Evolutionary conservation across 352 stramenopile species (phyloP).

Genomic region (Peronospora farinosa): DNA sequence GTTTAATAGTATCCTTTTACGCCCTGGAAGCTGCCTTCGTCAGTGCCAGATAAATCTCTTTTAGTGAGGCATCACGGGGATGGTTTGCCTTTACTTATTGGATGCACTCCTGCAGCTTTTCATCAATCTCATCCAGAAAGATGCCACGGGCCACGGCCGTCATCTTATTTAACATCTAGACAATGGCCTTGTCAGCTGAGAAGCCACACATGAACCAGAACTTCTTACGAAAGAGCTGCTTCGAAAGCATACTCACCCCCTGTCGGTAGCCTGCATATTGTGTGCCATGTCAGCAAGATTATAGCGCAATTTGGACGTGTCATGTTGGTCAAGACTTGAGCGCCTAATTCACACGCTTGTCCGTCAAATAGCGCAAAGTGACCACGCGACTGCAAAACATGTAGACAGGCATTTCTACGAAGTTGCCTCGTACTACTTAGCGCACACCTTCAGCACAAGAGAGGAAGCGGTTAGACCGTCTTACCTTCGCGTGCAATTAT

Average conservation of each 20-base stretch:
- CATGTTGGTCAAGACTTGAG: constrained; percentile 88
- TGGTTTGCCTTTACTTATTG: constrained; percentile 93
- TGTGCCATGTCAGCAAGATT: constrained; percentile 96
- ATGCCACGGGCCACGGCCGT: constrained; percentile 25
- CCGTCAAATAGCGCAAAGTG: constrained; percentile 44
- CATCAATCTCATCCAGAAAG: constrained; percentile 21
- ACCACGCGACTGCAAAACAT: constrained; percentile 12
- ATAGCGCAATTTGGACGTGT: constrained; percentile 89
- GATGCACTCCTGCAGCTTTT: constrained; percentile 42
- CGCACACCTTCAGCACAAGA: too few relatives aligned
- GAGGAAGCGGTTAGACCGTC: too few relatives aligned
- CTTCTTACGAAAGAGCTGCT: constrained; percentile 88
- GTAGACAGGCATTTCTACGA: too few relatives aligned
- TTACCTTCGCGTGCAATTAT: too few relatives aligned
- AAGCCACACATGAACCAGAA: too few relatives aligned
- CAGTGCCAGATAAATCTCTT: constrained; percentile 78
- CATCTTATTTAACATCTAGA: constrained; percentile 76
- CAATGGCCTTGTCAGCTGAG: constrained; percentile 94
- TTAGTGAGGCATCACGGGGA: constrained; percentile 74
- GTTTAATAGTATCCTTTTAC: constrained; percentile 15
- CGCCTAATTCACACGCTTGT: constrained; percentile 38
- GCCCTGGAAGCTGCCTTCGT: constrained; percentile 1
- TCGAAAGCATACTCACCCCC: constrained; percentile 60
- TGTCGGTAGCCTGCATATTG: constrained; percentile 91
- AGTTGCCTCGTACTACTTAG: too few relatives aligned